Conservation (phyloP, 768 basidiomycete genomes). For the Dictyophora rubrovolvata region DNA sequence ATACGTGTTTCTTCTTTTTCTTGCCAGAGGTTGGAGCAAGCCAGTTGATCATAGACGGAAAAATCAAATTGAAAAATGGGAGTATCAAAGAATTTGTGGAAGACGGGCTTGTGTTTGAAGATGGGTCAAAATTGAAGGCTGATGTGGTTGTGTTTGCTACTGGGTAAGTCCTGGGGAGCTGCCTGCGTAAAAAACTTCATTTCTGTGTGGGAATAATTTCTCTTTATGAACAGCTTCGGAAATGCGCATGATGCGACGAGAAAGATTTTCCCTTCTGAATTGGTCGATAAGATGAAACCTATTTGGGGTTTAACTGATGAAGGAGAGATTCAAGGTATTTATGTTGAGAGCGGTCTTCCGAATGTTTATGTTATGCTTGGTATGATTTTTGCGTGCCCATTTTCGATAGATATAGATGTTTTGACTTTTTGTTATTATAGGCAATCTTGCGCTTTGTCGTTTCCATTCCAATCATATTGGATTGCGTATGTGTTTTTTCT, state of each 20-base stretch:
- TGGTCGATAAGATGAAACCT: slow-evolving; percentile 36
- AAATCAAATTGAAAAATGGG: slow-evolving; percentile 63
- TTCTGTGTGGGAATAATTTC: background rate
- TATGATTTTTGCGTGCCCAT: slow-evolving; percentile 14
- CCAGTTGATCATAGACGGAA: slow-evolving; percentile 53
- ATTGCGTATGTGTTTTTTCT: slow-evolving; percentile 37
- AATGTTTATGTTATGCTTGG: slow-evolving; percentile 55
- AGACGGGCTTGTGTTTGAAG: slow-evolving; percentile 36
- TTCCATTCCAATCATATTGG: slow-evolving; percentile 63
- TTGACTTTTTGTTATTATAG: slow-evolving; percentile 16
- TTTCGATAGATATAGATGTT: too few species aligned
- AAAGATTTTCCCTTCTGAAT: slow-evolving; percentile 36
- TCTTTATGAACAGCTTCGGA: slow-evolving; percentile 29
- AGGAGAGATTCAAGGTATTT: slow-evolving; percentile 46
- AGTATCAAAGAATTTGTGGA: slow-evolving; percentile 36
- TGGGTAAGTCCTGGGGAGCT: slow-evolving; percentile 28
- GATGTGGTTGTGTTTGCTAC: slow-evolving; percentile 54
- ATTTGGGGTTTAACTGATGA: slow-evolving; percentile 59
- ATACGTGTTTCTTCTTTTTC: background rate
- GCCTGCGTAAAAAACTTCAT: background rate
- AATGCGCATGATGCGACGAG: slow-evolving; percentile 30
- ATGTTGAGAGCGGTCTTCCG: slow-evolving; percentile 40
- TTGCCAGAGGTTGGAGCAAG: slow-evolving; percentile 45
- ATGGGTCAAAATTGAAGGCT: slow-evolving; percentile 36
- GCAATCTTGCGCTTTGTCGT: slow-evolving; percentile 49